Evolutionary conservation across 768 basidiomycete genomes (phyloP), one percentile per base, ranked within the genome.

Genomic region (Termitomyces sp.): DNA sequence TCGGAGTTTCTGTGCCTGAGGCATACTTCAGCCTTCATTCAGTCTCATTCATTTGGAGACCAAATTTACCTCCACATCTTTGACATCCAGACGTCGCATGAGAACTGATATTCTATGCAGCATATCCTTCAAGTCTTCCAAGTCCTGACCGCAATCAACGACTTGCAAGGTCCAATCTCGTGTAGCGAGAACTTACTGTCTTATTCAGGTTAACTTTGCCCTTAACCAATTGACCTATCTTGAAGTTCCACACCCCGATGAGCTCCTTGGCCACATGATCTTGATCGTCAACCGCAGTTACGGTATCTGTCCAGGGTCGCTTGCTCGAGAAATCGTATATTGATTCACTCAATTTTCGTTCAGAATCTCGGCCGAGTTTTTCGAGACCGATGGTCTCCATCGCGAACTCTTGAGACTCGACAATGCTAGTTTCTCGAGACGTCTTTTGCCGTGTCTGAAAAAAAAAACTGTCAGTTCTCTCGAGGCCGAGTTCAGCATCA

Each of bases 221-320:
- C 40, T 61, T 61, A 8, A 61, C 25, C 17, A 61, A 38, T 49
- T 31, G 56, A 23, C 58, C 44, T 10, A 61, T 46, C 31, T 46
- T 54, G 21, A 27, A 43, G 23, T 50, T 40, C 60, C 60, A 61
- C 14, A 34, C 49, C 16, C 27, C 25, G 14, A 53, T 44, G 21
- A 54, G 27, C 1, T 54, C 56, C 41, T 61, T n/a, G 5, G 41
- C 23, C 10, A 57, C 23, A 12, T 16, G 8, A 31, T 42, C 47
- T 10, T 37, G 16, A 12, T 23, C 31, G 31, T 32, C 38, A 14
- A 17, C 31, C 23, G 12, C 19, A 45, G 27, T 10, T n/a, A 3
- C n/a, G 49, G 10, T 27, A 6, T n/a, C 16, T 10, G 21, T 25
- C 17, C 37, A 5, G 17, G 35, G 37, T 5, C n/a, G 37, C 25